phyloP scores from a whole-genome alignment of 2,329 filamentous ascomycete genomes.

The Scedosporium apiospermum region DNA sequence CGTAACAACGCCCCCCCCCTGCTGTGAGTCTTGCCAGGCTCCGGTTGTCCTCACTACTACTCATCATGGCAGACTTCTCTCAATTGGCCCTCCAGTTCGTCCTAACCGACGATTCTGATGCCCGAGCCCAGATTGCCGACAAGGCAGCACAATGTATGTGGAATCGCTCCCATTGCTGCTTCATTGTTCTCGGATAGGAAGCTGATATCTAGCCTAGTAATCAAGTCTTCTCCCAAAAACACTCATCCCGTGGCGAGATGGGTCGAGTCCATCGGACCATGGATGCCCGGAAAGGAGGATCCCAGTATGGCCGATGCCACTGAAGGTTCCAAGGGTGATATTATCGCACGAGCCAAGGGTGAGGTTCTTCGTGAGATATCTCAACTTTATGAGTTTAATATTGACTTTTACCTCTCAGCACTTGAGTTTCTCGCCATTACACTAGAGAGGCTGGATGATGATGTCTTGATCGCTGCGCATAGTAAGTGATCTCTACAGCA shows the following conservation, averaged over 20 bases:
- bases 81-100: constrained; percentile 46
- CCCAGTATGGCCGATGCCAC: constrained; percentile 26
- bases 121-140: constrained; percentile 28
- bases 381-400: background rate
- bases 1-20: background rate
- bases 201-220: constrained; percentile 11
- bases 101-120: constrained; percentile 36
- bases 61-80: constrained; percentile 38
- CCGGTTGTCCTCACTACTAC: background rate
- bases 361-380: background rate
- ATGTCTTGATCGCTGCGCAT: constrained; percentile 40
- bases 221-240: constrained; percentile 31
- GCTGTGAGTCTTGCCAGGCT: background rate
- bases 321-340: constrained; percentile 33
- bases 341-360: constrained; percentile 46
- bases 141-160: constrained; percentile 33
- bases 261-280: constrained; percentile 45
- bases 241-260: constrained; percentile 41
- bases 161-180: background rate
- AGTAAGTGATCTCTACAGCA: constrained; percentile 18
- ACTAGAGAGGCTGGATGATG: constrained; percentile 36
- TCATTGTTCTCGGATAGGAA: background rate
- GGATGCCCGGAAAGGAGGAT: constrained; percentile 36
- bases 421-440: constrained; percentile 48
- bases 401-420: constrained; percentile 24